phyloP scores from a whole-genome alignment of 2,329 filamentous ascomycete genomes.

The Trichophyton rubrum region DNA sequence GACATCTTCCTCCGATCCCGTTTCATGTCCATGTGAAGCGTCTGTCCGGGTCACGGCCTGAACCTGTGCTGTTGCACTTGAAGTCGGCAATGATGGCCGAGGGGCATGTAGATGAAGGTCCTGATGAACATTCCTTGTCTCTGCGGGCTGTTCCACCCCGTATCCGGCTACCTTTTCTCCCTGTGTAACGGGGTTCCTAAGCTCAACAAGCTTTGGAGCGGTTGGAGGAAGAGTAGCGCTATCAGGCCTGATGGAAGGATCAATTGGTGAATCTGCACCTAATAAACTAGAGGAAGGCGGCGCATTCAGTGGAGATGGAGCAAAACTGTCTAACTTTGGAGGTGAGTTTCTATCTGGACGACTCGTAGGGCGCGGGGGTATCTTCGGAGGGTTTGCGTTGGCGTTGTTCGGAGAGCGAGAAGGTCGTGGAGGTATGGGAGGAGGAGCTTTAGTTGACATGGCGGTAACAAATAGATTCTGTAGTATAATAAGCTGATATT shows the following conservation, averaged over 20 bases:
- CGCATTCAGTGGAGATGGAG: slow-evolving; percentile 12
- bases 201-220: slow-evolving; percentile 83
- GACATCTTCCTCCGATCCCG: slow-evolving; percentile 51
- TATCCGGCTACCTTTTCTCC: slow-evolving; percentile 32
- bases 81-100: slow-evolving; percentile 68
- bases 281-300: slow-evolving; percentile 1
- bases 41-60: slow-evolving; percentile 79
- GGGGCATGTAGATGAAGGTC: slow-evolving; percentile 82
- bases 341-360: slow-evolving; percentile 8
- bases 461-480: neutral
- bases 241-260: slow-evolving; percentile 44
- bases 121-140: slow-evolving; percentile 64
- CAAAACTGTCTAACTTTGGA: slow-evolving; percentile 9
- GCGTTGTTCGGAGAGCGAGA: slow-evolving; percentile 31
- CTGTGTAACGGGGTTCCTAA: slow-evolving; percentile 49
- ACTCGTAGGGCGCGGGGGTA: slow-evolving; percentile 11
- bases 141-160: slow-evolving; percentile 46
- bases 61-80: slow-evolving; percentile 72
- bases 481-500: neutral
- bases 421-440: slow-evolving; percentile 19
- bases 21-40: slow-evolving; percentile 63
- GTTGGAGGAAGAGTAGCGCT: slow-evolving; percentile 75
- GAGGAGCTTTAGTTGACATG: slow-evolving; percentile 18
- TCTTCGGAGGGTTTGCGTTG: slow-evolving; percentile 9
- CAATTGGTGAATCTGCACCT: neutral